These are phyloP conservation scores for Trichoderma hamatum DNA, from an alignment of 2,329 filamentous ascomycete species.

Conservation along the genomic window DNA sequence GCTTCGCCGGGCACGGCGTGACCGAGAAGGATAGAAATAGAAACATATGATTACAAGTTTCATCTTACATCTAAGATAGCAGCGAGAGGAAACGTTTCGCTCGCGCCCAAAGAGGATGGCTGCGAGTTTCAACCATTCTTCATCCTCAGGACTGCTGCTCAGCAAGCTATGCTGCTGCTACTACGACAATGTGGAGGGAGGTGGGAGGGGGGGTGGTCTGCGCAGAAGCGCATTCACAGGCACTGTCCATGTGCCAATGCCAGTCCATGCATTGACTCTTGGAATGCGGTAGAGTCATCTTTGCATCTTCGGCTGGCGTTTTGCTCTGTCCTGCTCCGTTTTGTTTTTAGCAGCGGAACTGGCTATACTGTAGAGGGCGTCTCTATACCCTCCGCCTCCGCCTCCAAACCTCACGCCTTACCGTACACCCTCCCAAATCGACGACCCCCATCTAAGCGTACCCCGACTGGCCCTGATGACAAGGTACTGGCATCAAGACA, in stretches of 20 bases:
- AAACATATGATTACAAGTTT: constrained; percentile 24
- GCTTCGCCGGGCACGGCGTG: constrained; percentile 22
- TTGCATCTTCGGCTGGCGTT: constrained; percentile 15
- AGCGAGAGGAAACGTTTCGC: constrained; percentile 24
- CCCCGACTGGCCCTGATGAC: constrained; percentile 20
- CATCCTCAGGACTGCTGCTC: constrained; percentile 7
- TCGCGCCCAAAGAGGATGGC: constrained; percentile 5
- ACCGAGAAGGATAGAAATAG: constrained; percentile 22
- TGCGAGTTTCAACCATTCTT: constrained; percentile 14
- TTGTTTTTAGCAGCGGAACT: constrained; percentile 20
- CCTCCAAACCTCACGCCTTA: constrained; percentile 19
- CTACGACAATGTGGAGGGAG: background rate
- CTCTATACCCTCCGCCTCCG: constrained; percentile 8
- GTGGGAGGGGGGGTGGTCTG: constrained; percentile 6
- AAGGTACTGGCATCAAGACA: constrained; percentile 23
- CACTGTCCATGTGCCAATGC: constrained; percentile 19
- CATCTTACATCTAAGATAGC: constrained; percentile 4
- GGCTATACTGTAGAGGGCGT: constrained; percentile 18
- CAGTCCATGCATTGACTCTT: constrained; percentile 10
- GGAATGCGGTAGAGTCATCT: constrained; percentile 13
- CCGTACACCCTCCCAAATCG: constrained; percentile 8
- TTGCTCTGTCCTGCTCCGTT: background rate
- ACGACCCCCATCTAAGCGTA: constrained; percentile 25
- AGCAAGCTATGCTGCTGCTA: constrained; percentile 6
- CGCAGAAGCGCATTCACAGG: constrained; percentile 18